Conservation (phyloP, 805 yeast genomes). For the Nakazawaea populi region DNA sequence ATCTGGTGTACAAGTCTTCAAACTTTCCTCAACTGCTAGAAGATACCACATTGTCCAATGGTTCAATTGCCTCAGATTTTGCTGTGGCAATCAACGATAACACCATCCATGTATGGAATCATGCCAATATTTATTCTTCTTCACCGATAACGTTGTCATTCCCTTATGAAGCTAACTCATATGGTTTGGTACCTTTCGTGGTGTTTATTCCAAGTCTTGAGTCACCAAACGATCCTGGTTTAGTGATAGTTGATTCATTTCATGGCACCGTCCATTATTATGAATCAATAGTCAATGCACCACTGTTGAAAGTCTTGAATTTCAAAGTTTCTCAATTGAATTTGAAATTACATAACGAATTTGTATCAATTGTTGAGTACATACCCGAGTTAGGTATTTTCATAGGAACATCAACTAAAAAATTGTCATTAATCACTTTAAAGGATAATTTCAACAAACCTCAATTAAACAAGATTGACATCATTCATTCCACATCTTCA, state of each 20-base stretch:
- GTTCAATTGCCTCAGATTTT: conserved; percentile 24
- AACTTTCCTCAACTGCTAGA: conserved; percentile 40
- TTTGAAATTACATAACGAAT: conserved; percentile 47
- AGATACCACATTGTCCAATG: conserved; percentile 14
- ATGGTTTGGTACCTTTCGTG: conserved; percentile 41
- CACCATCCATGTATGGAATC: conserved; percentile 63
- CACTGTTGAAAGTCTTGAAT: conserved; percentile 54
- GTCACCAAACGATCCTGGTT: conserved; percentile 55
- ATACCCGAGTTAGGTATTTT: conserved; percentile 74
- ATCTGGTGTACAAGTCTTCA: conserved; percentile 50
- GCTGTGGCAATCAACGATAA: conserved; percentile 34
- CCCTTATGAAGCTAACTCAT: conserved; percentile 26
- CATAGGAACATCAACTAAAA: conserved; percentile 62
- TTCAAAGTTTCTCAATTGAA: conserved; percentile 25
- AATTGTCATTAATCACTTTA: conserved; percentile 55
- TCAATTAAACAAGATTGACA: conserved; percentile 17
- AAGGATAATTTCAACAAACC: conserved; percentile 69
- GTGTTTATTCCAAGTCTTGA: conserved; percentile 34
- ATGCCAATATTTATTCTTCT: conserved; percentile 33
- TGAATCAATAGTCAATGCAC: conserved; percentile 69
- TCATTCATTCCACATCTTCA: conserved; percentile 15
- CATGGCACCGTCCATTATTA: conserved; percentile 61
- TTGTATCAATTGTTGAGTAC: conserved; percentile 47
- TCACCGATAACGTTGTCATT: conserved; percentile 53
- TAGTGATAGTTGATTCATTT: conserved; percentile 55